Conservation (phyloP, 108 stramenopile species). For the Mediolabrus comicus region DNA sequence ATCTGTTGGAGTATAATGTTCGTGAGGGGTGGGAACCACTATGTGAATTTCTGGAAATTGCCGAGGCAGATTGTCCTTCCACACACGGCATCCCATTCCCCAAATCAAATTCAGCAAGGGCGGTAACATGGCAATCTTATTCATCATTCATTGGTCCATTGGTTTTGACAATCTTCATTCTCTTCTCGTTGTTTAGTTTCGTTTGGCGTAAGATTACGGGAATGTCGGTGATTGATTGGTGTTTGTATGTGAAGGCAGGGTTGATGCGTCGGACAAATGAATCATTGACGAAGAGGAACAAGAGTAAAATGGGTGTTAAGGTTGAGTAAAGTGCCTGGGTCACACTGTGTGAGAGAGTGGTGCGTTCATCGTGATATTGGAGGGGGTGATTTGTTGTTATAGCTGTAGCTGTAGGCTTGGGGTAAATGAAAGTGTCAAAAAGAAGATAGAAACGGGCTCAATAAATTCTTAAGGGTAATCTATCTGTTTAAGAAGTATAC, state of each 20-base stretch:
- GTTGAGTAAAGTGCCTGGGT: too few species aligned
- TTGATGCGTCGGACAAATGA: not conserved
- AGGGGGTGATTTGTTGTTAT: too few species aligned
- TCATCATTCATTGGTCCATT: conserved; percentile 53
- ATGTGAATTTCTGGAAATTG: conserved; percentile 68
- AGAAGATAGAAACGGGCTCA: too few species aligned
- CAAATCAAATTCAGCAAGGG: conserved; percentile 66
- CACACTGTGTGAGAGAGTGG: too few species aligned
- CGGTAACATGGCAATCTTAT: conserved; percentile 65
- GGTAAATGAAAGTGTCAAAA: too few species aligned
- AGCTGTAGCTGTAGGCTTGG: too few species aligned
- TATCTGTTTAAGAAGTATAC: too few species aligned
- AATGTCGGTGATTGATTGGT: conserved; percentile 55
- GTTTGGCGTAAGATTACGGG: conserved; percentile 53
- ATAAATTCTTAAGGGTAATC: too few species aligned
- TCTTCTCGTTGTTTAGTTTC: conserved; percentile 50
- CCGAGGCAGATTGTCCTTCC: conserved; percentile 51
- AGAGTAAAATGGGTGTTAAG: not conserved
- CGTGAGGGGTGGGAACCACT: conserved; percentile 79
- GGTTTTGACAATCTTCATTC: conserved; percentile 38
- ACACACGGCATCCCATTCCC: conserved; percentile 58
- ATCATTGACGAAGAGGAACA: not conserved
- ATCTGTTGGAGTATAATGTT: conserved; percentile 72
- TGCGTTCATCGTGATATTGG: not conserved
- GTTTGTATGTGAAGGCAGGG: conserved; percentile 8